phyloP scores from a whole-genome alignment of 2,329 filamentous ascomycete genomes.

The Aspergillus quadrilineatus region DNA sequence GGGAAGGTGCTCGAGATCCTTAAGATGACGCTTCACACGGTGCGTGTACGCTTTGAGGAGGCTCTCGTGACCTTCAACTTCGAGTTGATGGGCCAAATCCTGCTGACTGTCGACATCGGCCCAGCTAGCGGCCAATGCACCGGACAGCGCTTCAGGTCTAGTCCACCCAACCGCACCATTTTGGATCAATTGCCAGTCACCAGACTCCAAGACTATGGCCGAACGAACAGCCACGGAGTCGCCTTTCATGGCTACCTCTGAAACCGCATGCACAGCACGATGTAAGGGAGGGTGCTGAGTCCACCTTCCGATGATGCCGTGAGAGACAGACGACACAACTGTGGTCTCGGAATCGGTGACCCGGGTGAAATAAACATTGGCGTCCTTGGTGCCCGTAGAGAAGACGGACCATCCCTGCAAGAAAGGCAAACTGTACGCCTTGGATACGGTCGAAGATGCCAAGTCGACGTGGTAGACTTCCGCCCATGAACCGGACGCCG shows the following conservation, averaged over 20 bases:
- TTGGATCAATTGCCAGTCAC: conserved; percentile 79
- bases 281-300: conserved; percentile 52
- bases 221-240: conserved; percentile 74
- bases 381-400: conserved; percentile 71
- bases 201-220: conserved; percentile 63
- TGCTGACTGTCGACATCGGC: conserved; percentile 73
- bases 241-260: conserved; percentile 76
- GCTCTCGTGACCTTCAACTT: conserved; percentile 82
- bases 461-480: conserved; percentile 83
- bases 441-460: conserved; percentile 66
- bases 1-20: conserved; percentile 72
- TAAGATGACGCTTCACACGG: conserved; percentile 75
- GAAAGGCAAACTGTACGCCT: conserved; percentile 76
- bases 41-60: conserved; percentile 80
- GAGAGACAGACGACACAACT: conserved; percentile 73
- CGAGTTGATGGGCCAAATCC: conserved; percentile 73
- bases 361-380: conserved; percentile 86
- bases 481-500: conserved; percentile 69
- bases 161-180: conserved; percentile 81
- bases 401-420: conserved; percentile 71
- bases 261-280: conserved; percentile 65
- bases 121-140: conserved; percentile 75
- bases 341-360: conserved; percentile 72
- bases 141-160: conserved; percentile 77
- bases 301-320: conserved; percentile 76